Evolutionary conservation across 345 rosid genomes (phyloP), one percentile per base, ranked within the genome.

Genomic region (Brassica rapa): DNA sequence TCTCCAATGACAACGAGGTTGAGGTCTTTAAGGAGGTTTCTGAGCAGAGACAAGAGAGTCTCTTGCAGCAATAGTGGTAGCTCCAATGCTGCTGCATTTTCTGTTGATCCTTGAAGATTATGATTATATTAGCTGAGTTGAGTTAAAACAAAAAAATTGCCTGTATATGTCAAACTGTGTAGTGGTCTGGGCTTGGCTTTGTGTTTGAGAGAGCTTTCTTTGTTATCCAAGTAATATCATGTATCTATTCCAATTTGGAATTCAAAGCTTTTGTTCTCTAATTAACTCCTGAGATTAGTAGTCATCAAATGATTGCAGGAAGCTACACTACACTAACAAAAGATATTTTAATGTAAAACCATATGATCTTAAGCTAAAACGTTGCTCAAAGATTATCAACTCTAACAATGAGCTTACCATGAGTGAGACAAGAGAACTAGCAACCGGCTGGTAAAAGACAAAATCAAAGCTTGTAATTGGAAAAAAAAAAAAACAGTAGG

Each of bases 1-100:
- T 86, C 92, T 7, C 90, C 93, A 8, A 75, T 86, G 84, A 86
- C 93, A 2, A 82, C 97, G 27, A 81, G 94, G 72, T 72, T 90
- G 79, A 94, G 94, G 82, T 87, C 97, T 12, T 81, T 94, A 77
- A 92, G 85, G 83, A 89, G 97, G 80, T 88, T 92, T 65, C 76
- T 94, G 74, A 91, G 93, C 67, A 87, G 93, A 80, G 97, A 89
- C 75, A 92, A 82, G 82, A 88, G 89, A 81, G 82, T 84, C 29
- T 73, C 71, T 83, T 87, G 92, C 62, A 82, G 81, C 66, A 70
- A 67, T 80, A 71, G 74, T 80, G 4, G 49, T 14, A 73, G 79
- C 77, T 75, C 88, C 41, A 77, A 49, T 71, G 86, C 86, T 83
- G 69, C 74, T 74, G 80, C 89, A 2, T 51, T 19, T 82, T 80